Evolutionary conservation across 192 early-diverging fungal genomes (phyloP).

Genomic region (Kappamyces sp.): DNA sequence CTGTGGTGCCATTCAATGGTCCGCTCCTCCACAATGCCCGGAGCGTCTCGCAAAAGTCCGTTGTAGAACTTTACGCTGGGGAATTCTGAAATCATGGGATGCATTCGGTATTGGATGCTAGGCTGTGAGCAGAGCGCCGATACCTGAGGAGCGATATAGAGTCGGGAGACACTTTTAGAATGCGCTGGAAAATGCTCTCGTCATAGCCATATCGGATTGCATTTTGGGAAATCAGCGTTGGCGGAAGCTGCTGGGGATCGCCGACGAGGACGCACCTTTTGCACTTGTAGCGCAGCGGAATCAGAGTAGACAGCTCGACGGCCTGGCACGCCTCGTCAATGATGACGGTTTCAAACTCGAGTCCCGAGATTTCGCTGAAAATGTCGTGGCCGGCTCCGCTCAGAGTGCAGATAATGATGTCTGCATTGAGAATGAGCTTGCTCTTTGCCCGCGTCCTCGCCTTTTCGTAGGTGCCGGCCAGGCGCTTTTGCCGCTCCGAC

Average conservation of each 20-base stretch:
- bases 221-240: constrained; percentile 73
- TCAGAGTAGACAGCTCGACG: constrained; percentile 78
- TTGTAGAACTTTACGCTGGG: constrained; percentile 78
- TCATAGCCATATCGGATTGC: constrained; percentile 72
- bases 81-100: constrained; percentile 81
- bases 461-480: constrained; percentile 35
- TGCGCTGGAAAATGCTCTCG: constrained; percentile 81
- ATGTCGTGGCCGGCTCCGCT: constrained; percentile 82
- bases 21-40: constrained; percentile 55
- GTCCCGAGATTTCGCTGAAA: constrained; percentile 49
- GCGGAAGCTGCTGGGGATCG: constrained; percentile 91
- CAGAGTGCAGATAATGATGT: constrained; percentile 74
- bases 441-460: constrained; percentile 50
- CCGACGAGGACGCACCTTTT: constrained; percentile 84
- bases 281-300: constrained; percentile 79
- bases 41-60: constrained; percentile 67
- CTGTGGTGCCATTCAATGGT: constrained; percentile 69
- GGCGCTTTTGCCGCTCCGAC: constrained; percentile 26
- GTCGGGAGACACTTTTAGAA: constrained; percentile 62
- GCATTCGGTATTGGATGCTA: constrained; percentile 96
- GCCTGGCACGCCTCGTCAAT: constrained; percentile 96
- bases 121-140: background rate
- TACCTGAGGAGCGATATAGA: constrained; percentile 67
- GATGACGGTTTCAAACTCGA: constrained; percentile 69
- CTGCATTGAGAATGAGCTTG: constrained; percentile 67